Percentiles rank a stretch among this genome's conserved stretches.
Conservation (phyloP, 768 basidiomycete species). For the Lactarius hengduanensis region DNA sequence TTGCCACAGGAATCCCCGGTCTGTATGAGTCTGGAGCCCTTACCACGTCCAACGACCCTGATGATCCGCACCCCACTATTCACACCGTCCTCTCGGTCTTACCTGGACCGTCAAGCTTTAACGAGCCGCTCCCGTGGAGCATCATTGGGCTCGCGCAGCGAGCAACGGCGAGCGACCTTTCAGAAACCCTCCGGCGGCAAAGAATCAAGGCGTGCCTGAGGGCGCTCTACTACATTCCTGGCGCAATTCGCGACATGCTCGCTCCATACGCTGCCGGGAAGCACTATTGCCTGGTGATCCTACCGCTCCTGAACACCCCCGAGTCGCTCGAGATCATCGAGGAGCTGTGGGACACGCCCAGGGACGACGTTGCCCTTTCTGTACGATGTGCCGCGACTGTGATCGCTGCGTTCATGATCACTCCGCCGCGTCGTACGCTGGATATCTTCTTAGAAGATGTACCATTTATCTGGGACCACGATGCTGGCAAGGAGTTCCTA, state of each 20-base stretch:
- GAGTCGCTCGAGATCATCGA: background rate
- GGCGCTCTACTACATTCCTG: background rate
- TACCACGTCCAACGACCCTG: too few species aligned
- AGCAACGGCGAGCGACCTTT: background rate
- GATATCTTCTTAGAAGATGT: too few species aligned
- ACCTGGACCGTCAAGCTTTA: constrained; percentile 3
- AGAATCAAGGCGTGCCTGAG: background rate
- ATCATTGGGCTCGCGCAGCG: constrained; percentile 1
- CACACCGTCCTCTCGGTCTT: background rate
- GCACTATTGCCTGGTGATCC: background rate
- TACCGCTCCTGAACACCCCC: background rate
- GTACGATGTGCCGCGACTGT: too few species aligned
- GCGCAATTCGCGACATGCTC: background rate
- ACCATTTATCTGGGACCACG: too few species aligned
- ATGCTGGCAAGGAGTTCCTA: too few species aligned
- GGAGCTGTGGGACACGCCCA: background rate
- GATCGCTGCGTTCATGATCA: too few species aligned
- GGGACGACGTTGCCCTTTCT: too few species aligned
- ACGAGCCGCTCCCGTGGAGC: background rate
- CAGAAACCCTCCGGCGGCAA: background rate
- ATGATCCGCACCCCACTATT: too few species aligned
- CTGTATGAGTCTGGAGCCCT: too few species aligned
- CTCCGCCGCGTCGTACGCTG: too few species aligned
- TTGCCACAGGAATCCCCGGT: too few species aligned
- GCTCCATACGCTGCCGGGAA: background rate